Evolutionary conservation across 1,284 basidiomycete species (phyloP), one percentile per base, ranked within the genome.

Genomic region (Ganoderma resinaceum): DNA sequence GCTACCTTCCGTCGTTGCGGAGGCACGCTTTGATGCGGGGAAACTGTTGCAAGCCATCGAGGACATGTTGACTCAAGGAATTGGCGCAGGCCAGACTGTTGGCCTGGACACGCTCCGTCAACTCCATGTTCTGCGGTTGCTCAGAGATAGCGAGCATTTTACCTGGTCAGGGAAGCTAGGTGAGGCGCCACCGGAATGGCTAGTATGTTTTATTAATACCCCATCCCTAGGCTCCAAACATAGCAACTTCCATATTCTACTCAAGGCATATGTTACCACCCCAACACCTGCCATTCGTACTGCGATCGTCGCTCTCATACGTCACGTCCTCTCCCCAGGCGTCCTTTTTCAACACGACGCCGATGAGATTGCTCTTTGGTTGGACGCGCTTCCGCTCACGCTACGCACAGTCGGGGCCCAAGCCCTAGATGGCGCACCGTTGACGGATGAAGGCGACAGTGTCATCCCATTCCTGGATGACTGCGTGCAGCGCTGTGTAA

Each of bases 21-120:
- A 97, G 77, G 89, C 89, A 8, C 86, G 90, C 59, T 97, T 97
- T 76, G 96, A 98, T 78, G 88, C 92, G 23, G 95, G 95, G 16
- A 95, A 95, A 76, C 79, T 96, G 37, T 80, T 97, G 26, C 83
- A 85, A 62, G 88, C 83, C 63, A 83, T 87, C 59, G 80, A 84
- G 37, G 80, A 76, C 6, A 66, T 62, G 66, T 52, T 73, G n/a
- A 20, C 64, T 16, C 67, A 69, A 12, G 40, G 49, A 2, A 52
- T 64, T 1, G 14, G 52, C 16, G 37, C 64, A 6, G 61, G 58
- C 14, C 20, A 42, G 11, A 67, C 62, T 9, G 78, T 83, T 35
- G 84, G 86, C 18, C 80, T 96, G 26, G 85, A 89, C 67, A 85
- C 85, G 8, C 68, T 93, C 76, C 85, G 85, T 62, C 92, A 95